Conservation (phyloP, 2,329 filamentous ascomycete genomes). For the Madurella mycetomatis region DNA sequence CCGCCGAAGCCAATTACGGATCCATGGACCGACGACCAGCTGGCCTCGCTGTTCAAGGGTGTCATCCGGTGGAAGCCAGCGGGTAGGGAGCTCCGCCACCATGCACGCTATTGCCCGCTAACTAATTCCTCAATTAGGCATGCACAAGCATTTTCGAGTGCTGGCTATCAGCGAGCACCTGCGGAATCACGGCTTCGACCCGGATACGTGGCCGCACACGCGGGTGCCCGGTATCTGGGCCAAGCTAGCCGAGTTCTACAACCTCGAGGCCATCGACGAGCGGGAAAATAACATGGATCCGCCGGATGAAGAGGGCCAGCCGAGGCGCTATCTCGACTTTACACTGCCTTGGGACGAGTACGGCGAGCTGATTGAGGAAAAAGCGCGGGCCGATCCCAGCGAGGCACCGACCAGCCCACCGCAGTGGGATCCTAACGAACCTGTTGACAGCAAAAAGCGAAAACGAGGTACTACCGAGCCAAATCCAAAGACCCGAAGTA, state of each 20-base stretch:
- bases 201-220: conserved; percentile 68
- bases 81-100: conserved; percentile 45
- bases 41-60: conserved; percentile 86
- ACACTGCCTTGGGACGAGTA: conserved; percentile 51
- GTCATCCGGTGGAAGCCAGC: conserved; percentile 97
- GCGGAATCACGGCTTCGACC: conserved; percentile 73
- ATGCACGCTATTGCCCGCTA: background rate
- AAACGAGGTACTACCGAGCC: conserved; percentile 39
- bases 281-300: conserved; percentile 61
- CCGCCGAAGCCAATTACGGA: conserved; percentile 47
- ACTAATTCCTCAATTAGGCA: conserved; percentile 48
- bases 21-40: conserved; percentile 92
- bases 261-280: conserved; percentile 80
- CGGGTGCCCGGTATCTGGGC: conserved; percentile 88
- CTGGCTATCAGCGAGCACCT: conserved; percentile 78
- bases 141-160: conserved; percentile 93
- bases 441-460: conserved; percentile 38
- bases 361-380: conserved; percentile 44
- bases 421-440: conserved; percentile 34
- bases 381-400: conserved; percentile 41
- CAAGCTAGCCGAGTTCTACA: conserved; percentile 79
- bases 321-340: conserved; percentile 63
- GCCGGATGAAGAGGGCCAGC: conserved; percentile 52
- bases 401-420: conserved; percentile 47
- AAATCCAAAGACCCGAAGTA: conserved; percentile 37